Evolutionary conservation across 2,329 filamentous ascomycete species (phyloP), one percentile per base, ranked within the genome.

Genomic region (Xylariaceae sp.): DNA sequence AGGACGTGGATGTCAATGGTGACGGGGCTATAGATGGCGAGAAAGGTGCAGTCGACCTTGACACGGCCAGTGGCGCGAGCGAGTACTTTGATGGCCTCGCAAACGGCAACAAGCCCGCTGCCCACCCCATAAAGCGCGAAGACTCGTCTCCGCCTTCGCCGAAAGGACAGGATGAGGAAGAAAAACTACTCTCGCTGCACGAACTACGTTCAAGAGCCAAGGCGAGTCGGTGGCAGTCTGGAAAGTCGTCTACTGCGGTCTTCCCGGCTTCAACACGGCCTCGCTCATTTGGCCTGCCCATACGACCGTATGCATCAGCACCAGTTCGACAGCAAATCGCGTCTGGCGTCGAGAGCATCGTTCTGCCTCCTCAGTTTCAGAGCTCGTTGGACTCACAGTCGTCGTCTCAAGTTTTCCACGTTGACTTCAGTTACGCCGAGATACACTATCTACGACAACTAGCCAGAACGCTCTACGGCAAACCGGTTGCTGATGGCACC

Each of bases 391-490:
- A 30, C 23, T 30, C 23, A 5, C 23, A 30, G 23, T 1, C 23
- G 6, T 47, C 52, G 3, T 64, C 66, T 6, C 50, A 51, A 23
- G 62, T 64, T 3, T 66, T 71, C 18, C 71, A 73, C 47, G 67
- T 72, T 11, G 71, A 72, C 55, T 72, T 73, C 23, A 64, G 47
- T 55, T 47, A 66, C 4, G 59, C 60, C 7, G 71, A 73, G 54
- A 57, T 68, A 2, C 56, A 50, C 13, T 71, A 69, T 57, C 58
- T 73, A 23, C 65, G 62, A 35, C 50, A 57, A 7, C 34, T 71
- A 8, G 70, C 68, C 5, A 66, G 71, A 23, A 53, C 18, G 11
- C 55, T 68, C 11, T 69, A 67, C 44, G 67, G 68, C 34, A 68
- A 47, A 42, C 54, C 55, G 3, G 44, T 49, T 2, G 30, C 53